phyloP scores from a whole-genome alignment of 345 rosid genomes.

The Rubroshorea leprosula region DNA sequence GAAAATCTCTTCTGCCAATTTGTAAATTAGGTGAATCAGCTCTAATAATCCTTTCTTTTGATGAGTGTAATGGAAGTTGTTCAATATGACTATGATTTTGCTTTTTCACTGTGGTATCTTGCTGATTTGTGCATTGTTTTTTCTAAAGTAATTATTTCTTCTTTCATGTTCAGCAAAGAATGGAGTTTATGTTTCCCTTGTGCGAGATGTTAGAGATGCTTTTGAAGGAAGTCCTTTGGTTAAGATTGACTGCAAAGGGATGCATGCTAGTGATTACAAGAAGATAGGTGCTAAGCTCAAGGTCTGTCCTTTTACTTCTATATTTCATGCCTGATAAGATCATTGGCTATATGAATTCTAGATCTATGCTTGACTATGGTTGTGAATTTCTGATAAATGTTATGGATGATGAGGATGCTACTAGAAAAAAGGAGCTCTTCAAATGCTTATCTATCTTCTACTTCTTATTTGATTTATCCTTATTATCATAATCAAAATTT shows the following conservation, averaged over 20 bases:
- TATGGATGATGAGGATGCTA: too few species aligned
- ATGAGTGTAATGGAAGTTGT: neutral
- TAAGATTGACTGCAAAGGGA: slow-evolving; percentile 72
- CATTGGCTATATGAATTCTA: neutral
- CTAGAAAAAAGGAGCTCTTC: too few species aligned
- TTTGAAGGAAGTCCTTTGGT: slow-evolving; percentile 82
- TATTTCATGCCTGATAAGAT: neutral
- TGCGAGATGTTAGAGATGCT: slow-evolving; percentile 76
- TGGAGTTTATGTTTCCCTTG: slow-evolving; percentile 70
- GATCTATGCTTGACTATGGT: neutral
- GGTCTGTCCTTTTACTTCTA: slow-evolving; percentile 30
- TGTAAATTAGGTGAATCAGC: slow-evolving; percentile 65
- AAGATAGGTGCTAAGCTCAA: slow-evolving; percentile 92
- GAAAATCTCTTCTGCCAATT: slow-evolving; percentile 67
- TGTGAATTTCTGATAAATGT: too few species aligned
- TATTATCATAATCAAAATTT: too few species aligned
- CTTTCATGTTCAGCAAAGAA: slow-evolving; percentile 59
- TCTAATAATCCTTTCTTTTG: neutral
- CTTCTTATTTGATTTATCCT: too few species aligned
- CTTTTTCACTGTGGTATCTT: neutral
- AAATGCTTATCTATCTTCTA: too few species aligned
- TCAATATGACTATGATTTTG: slow-evolving; percentile 3
- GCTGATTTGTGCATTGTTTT: neutral
- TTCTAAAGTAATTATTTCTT: neutral
- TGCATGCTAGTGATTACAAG: slow-evolving; percentile 86